phyloP scores from a whole-genome alignment of 192 early-diverging fungal genomes.

The Tieghemiomyces parasiticus region DNA sequence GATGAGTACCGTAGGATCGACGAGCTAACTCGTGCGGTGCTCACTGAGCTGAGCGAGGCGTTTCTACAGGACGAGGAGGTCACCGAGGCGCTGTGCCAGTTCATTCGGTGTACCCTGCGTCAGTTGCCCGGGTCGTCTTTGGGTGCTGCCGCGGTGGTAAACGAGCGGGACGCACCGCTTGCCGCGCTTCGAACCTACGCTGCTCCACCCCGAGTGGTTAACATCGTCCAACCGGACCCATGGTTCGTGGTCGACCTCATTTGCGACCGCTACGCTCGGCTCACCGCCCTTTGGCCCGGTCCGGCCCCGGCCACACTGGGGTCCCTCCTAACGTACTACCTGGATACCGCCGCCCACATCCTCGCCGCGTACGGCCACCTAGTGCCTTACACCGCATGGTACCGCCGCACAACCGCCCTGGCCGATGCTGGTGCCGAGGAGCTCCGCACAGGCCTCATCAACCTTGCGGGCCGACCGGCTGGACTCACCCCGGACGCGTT shows the following conservation, averaged over 20 bases:
- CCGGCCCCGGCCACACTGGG: background rate
- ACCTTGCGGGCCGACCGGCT: background rate
- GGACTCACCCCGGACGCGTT: background rate
- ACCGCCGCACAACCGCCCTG: background rate
- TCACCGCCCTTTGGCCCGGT: background rate
- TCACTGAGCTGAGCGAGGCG: background rate
- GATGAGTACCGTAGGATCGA: background rate
- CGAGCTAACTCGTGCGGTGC: background rate
- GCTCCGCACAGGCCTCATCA: background rate
- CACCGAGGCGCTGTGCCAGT: background rate
- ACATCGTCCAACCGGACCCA: background rate
- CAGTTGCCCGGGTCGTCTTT: background rate
- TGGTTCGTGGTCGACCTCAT: background rate
- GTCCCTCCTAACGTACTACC: background rate
- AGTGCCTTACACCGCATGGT: background rate
- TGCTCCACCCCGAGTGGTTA: background rate
- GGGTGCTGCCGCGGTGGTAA: background rate
- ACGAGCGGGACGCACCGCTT: background rate
- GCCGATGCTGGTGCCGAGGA: background rate
- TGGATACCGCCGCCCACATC: background rate
- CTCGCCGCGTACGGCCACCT: background rate
- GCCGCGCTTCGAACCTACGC: background rate
- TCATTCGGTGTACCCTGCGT: background rate
- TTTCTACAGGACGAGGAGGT: constrained; percentile 1
- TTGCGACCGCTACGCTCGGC: background rate